A percentile compares a stretch with the other conserved stretches of the same genome.
phyloP scores from a whole-genome alignment of 352 stramenopile species.

The Pythium brassicae region DNA sequence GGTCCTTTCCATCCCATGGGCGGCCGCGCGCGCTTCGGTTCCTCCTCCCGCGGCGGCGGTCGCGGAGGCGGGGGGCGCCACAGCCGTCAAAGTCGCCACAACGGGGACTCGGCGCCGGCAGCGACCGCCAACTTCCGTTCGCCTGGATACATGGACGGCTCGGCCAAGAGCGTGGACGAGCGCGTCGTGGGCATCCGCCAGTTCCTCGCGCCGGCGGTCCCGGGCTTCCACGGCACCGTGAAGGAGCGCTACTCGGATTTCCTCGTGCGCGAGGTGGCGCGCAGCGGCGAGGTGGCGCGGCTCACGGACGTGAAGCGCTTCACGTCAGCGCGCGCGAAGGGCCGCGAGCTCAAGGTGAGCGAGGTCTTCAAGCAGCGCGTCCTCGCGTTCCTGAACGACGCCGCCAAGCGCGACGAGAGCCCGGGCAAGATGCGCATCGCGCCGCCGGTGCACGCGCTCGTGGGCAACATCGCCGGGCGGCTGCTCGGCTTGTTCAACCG shows the following conservation, averaged over 20 bases:
- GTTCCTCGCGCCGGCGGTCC: slow-evolving; percentile 56
- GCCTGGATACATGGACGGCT: slow-evolving; percentile 69
- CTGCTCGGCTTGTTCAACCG: slow-evolving; percentile 65
- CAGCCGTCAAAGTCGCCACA: slow-evolving; percentile 4
- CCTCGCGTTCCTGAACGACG: slow-evolving; percentile 51
- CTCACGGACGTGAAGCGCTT: slow-evolving; percentile 67
- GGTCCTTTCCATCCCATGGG: neutral
- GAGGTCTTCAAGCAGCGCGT: slow-evolving; percentile 79
- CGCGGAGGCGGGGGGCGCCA: slow-evolving; percentile 14
- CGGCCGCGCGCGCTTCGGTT: slow-evolving; percentile 15
- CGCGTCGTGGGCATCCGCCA: slow-evolving; percentile 61
- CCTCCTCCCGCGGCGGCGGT: slow-evolving; percentile 18
- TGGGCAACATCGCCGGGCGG: slow-evolving; percentile 51
- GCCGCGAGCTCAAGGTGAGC: slow-evolving; percentile 60
- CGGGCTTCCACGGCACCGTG: slow-evolving; percentile 79
- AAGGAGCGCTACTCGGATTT: slow-evolving; percentile 93
- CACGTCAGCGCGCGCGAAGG: slow-evolving; percentile 14
- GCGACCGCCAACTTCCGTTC: slow-evolving; percentile 39
- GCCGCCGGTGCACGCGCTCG: slow-evolving; percentile 33
- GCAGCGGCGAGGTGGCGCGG: slow-evolving; percentile 43
- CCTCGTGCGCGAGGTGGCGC: slow-evolving; percentile 83
- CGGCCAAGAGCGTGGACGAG: slow-evolving; percentile 75
- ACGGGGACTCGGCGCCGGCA: slow-evolving; percentile 12
- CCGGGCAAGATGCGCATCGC: slow-evolving; percentile 37
- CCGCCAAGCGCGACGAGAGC: slow-evolving; percentile 15